Percentiles rank a stretch among this genome's conserved stretches.
phyloP scores from a whole-genome alignment of 805 yeast species.

The Starmerella sp. region DNA sequence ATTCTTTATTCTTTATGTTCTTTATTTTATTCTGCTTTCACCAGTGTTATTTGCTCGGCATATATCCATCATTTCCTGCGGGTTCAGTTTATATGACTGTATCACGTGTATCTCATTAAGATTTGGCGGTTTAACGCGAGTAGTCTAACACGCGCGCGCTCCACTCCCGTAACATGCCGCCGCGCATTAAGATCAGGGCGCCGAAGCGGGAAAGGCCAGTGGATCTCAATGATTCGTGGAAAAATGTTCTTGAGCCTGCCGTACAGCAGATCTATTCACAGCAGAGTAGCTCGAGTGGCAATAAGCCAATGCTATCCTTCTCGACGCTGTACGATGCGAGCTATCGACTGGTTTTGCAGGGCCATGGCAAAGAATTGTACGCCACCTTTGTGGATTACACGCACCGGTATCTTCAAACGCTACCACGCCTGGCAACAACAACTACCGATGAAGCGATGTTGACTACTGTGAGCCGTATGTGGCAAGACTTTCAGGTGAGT shows the following conservation, averaged over 20 bases:
- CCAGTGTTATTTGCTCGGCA: no score
- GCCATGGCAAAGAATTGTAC: slow-evolving; percentile 20
- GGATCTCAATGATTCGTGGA: slow-evolving; percentile 20
- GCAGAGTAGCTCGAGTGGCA: neutral
- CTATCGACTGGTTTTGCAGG: slow-evolving; percentile 22
- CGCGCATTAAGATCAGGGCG: slow-evolving; percentile 19
- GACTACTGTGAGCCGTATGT: slow-evolving; percentile 6
- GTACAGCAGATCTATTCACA: slow-evolving; percentile 15
- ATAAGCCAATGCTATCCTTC: slow-evolving; percentile 13
- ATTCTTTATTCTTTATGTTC: neutral
- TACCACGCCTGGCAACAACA: neutral
- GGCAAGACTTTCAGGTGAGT: slow-evolving; percentile 16
- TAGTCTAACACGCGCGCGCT: neutral
- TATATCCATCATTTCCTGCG: no score
- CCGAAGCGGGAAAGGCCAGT: slow-evolving; percentile 18
- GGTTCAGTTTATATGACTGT: neutral
- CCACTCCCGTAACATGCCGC: slow-evolving; percentile 6
- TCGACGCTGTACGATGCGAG: slow-evolving; percentile 19
- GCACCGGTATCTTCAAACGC: slow-evolving; percentile 9
- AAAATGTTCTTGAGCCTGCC: slow-evolving; percentile 20
- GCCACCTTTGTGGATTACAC: slow-evolving; percentile 11
- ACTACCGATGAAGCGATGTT: slow-evolving; percentile 5
- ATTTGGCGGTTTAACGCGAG: neutral
- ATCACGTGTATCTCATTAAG: neutral
- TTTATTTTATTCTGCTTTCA: neutral